Base-by-base conservation (phyloP, 768 basidiomycete genomes). In the Panaeolus papilionaceus region DNA sequence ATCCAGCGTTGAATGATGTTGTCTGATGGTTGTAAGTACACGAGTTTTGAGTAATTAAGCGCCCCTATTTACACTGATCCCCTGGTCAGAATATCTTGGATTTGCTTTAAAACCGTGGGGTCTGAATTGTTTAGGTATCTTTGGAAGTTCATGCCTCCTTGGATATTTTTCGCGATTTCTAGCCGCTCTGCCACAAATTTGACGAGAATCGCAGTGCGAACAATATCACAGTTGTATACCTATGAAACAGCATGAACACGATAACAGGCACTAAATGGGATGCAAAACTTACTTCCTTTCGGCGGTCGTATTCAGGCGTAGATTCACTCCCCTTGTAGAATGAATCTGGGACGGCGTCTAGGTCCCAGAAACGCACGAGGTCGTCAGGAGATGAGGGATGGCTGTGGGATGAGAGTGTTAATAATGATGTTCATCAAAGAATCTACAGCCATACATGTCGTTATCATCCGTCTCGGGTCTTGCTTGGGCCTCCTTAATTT, bases 221-320 rank as follows among this genome's bases (percentile, higher is more conserved):
- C 86, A 0, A 90, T 90, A 74, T 96, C 95, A 28, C 77, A 82
- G 12, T 92, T 84, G 68, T 87, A 89, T 12, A 91, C 74, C 95
- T 96, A 72, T 11, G 65, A 63, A 33, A 44, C 68, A 44, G n/a
- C 23, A 64, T 74, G n/a, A 62, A 42, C 47, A 49, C 70, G 20
- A 58, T 26, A 63, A 61, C 68, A 68, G 23, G 33, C 20, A 33
- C 9, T 58, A 14, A 33, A 58, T 67, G 4, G 37, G 33, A 38
- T 0, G 26, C 20, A n/a, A 61, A 45, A 71, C 86, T 40, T 75
- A 95, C 95, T 66, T 81, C 79, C 80, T 89, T 87, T 49, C 93
- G 87, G 38, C 95, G 91, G n/a, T 83, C 79, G 70, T 90, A 90
- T 76, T 96, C 95, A 6, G 87, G 81, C 1, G 92, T 94, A 8